Conservation (phyloP, 2,329 filamentous ascomycete genomes). For the Chlorencoelia australis region DNA sequence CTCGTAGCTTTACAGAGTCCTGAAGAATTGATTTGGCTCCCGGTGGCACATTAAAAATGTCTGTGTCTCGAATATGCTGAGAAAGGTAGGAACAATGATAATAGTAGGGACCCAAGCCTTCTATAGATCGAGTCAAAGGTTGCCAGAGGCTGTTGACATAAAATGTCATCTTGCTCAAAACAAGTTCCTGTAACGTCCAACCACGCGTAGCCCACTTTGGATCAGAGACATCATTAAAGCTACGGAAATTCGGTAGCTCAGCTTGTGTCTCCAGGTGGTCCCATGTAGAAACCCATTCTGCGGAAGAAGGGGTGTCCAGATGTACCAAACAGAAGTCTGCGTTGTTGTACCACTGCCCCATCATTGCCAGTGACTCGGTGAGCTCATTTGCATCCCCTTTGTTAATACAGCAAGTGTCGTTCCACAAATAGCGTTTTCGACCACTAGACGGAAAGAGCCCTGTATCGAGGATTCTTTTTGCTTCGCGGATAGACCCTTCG, state of each 20-base stretch:
- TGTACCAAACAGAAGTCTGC: constrained; percentile 27
- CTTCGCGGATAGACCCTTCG: constrained; percentile 17
- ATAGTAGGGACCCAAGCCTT: constrained; percentile 26
- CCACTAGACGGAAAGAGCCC: constrained; percentile 21
- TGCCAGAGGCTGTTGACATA: constrained; percentile 28
- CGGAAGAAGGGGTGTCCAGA: constrained; percentile 16
- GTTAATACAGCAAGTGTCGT: constrained; percentile 28
- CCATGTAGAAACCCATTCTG: constrained; percentile 22
- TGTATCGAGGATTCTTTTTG: constrained; percentile 21
- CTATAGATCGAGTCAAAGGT: constrained; percentile 21
- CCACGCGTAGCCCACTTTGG: constrained; percentile 25
- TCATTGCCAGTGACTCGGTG: constrained; percentile 25
- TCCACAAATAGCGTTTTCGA: constrained; percentile 26
- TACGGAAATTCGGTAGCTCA: constrained; percentile 13
- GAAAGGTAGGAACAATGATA: constrained; percentile 24
- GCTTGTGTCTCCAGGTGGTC: constrained; percentile 10
- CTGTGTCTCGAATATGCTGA: constrained; percentile 8
- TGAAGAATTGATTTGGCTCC: constrained; percentile 2
- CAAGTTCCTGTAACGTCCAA: constrained; percentile 28
- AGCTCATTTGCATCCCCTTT: constrained; percentile 25
- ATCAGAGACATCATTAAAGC: constrained; percentile 14
- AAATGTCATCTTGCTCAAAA: constrained; percentile 29
- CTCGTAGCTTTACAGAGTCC: not conserved
- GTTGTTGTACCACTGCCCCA: constrained; percentile 28
- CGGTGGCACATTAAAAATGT: not conserved